These are phyloP conservation scores for Tylopilus sp. DNA, from an alignment of 1,284 basidiomycete genomes.

Conservation along the genomic window DNA sequence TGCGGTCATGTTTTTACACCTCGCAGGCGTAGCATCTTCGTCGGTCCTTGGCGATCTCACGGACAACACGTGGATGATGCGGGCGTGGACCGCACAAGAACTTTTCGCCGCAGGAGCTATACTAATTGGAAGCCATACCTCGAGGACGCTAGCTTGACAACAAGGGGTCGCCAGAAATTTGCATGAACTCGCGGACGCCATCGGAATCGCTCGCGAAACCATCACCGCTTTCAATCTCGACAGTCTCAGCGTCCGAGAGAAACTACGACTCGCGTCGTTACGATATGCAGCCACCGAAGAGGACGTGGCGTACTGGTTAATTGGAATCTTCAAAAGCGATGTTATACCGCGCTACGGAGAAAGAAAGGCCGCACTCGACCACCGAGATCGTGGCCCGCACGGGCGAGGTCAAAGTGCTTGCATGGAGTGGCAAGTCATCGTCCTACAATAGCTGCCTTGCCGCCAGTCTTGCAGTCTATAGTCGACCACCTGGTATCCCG, in stretches of 20 bases:
- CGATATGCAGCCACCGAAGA: conserved; percentile 11
- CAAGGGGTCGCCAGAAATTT: conserved; percentile 16
- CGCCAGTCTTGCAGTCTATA: conserved; percentile 9
- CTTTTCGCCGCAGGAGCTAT: conserved; percentile 12
- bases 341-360: conserved; percentile 17
- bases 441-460: conserved; percentile 18
- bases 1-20: no score
- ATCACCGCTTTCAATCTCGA: conserved; percentile 13
- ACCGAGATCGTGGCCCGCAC: conserved; percentile 13
- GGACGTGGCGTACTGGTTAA: conserved; percentile 17
- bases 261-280: conserved; percentile 9
- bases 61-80: no score
- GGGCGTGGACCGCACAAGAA: conserved; percentile 18
- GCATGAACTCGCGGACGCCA: conserved; percentile 13
- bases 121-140: conserved; percentile 16
- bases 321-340: conserved; percentile 18
- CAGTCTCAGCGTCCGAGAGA: conserved; percentile 11
- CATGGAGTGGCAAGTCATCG: conserved; percentile 15
- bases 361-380: conserved; percentile 3
- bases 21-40: no score
- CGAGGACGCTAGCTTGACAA: conserved; percentile 9
- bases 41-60: no score
- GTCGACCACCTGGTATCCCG: not conserved
- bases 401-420: conserved; percentile 15
- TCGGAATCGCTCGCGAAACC: conserved; percentile 3